These are phyloP conservation scores for Pseudogymnoascus sp. DNA, from an alignment of 2,329 filamentous ascomycete species.

Conservation along the genomic window DNA sequence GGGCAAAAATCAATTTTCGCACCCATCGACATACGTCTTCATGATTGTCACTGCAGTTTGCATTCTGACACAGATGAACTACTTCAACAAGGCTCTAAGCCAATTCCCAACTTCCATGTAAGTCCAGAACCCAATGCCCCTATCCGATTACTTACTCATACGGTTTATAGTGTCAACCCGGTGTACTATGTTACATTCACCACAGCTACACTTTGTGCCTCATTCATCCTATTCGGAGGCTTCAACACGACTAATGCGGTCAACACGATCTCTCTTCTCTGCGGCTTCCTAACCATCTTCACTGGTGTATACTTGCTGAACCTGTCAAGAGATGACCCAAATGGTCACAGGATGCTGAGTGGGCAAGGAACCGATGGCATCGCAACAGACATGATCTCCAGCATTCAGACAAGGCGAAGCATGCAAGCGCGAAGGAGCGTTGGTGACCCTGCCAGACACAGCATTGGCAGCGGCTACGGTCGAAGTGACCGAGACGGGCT, in stretches of 20 bases:
- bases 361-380: constrained; percentile 65
- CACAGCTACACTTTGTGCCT: constrained; percentile 86
- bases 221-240: constrained; percentile 90
- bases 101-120: constrained; percentile 98
- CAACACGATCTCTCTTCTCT: constrained; percentile 86
- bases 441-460: constrained; percentile 47
- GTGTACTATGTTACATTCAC: constrained; percentile 97
- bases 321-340: constrained; percentile 84
- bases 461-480: constrained; percentile 55
- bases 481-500: constrained; percentile 69
- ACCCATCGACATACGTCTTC: constrained; percentile 96
- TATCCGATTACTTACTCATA: neutral
- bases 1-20: constrained; percentile 90
- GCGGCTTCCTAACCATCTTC: constrained; percentile 91
- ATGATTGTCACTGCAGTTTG: constrained; percentile 88
- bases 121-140: constrained; percentile 32
- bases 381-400: constrained; percentile 85
- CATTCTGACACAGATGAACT: constrained; percentile 99
- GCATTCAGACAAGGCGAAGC: constrained; percentile 81
- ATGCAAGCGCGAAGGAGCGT: constrained; percentile 84
- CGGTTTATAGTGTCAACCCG: constrained; percentile 56
- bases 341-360: constrained; percentile 63
- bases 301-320: constrained; percentile 93
- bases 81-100: constrained; percentile 97
- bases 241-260: constrained; percentile 93